Base-by-base conservation (phyloP, 768 basidiomycete species). In the Leucosporidium creatinivorum region DNA sequence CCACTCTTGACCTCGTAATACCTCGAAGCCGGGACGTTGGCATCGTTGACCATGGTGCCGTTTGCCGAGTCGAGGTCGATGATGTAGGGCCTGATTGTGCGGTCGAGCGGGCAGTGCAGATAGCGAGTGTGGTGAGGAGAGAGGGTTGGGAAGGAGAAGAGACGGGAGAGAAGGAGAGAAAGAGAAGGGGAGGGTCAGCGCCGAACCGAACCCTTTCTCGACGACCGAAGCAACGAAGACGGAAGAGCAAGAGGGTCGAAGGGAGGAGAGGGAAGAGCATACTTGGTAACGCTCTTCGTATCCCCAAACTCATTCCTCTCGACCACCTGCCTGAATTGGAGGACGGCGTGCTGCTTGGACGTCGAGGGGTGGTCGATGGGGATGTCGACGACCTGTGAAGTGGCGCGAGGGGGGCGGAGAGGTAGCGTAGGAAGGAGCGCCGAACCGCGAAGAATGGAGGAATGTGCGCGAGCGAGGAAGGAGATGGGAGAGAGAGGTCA, bases 61-160 rank as follows among this genome's bases (percentile, higher is more conserved):
- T 99, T 99, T 3, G 96, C 97, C n/a, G 93, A 96, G 73, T 99
- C 93, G 13, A 99, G 85, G 79, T 99, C 96, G 67, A 99, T 96
- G 59, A 99, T 85, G 77, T 93, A 99, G 1, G 96, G 93, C 76
- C 93, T n/a, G n/a, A n/a, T n/a, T n/a, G n/a, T 98, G 71, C 15
- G 39, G 39, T 10, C 15, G 39, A 17, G 13, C 15, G 39, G 33
- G n/a, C n/a, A 49, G 33, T 50, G 17, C 23, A n/a, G 48, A 6
- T 6, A 8, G 31, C 8, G 49, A 36, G 17, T 4, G 26, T 44
- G 23, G 30, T 10, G 26, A 59, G 44, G 23, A 44, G 30, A 28
- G n/a, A 1, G 36, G 21, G 25, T 33, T 17, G 7, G 33, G 30
- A 49, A 57, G 58, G 33, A 31, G 58, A 3, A 47, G 56, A 56